Evolutionary conservation across 228 moss, liverwort and hornwort genomes (phyloP).

Genomic region (Sphagnum magellanicum): DNA sequence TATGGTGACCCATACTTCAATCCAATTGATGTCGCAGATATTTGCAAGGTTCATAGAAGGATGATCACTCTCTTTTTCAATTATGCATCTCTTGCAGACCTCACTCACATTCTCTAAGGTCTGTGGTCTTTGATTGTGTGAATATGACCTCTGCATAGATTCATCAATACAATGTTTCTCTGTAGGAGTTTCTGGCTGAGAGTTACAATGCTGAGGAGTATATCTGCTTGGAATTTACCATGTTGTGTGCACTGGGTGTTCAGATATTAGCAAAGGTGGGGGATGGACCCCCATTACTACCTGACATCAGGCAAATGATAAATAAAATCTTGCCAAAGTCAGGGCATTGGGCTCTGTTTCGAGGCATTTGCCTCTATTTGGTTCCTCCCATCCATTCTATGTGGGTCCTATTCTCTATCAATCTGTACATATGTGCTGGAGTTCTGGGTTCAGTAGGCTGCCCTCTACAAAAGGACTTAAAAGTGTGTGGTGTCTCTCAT

Average conservation of each 20-base stretch:
- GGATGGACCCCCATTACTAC: background rate
- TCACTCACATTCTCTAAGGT: no score
- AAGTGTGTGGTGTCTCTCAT: background rate
- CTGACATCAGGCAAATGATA: background rate
- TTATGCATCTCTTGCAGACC: background rate
- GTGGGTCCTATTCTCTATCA: background rate
- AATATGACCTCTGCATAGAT: no score
- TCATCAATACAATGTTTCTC: background rate
- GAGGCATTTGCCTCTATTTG: slow-evolving; percentile 5
- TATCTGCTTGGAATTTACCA: background rate
- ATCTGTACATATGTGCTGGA: background rate
- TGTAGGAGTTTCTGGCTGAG: background rate
- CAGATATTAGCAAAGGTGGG: slow-evolving; percentile 12
- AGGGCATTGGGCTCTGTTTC: slow-evolving; percentile 9
- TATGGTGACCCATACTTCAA: slow-evolving; percentile 15
- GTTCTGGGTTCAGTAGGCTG: background rate
- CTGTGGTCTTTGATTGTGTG: no score
- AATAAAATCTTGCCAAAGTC: slow-evolving; percentile 3
- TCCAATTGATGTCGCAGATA: slow-evolving; percentile 1
- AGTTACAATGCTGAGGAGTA: background rate
- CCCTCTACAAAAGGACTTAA: background rate
- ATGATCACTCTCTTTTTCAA: background rate
- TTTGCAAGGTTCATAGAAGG: slow-evolving; percentile 4
- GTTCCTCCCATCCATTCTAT: slow-evolving; percentile 15
- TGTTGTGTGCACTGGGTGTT: background rate